A percentile compares a stretch with the other conserved stretches of the same genome.
phyloP scores from a whole-genome alignment of 169 alveolate genomes.

The Plasmodium sp. region DNA sequence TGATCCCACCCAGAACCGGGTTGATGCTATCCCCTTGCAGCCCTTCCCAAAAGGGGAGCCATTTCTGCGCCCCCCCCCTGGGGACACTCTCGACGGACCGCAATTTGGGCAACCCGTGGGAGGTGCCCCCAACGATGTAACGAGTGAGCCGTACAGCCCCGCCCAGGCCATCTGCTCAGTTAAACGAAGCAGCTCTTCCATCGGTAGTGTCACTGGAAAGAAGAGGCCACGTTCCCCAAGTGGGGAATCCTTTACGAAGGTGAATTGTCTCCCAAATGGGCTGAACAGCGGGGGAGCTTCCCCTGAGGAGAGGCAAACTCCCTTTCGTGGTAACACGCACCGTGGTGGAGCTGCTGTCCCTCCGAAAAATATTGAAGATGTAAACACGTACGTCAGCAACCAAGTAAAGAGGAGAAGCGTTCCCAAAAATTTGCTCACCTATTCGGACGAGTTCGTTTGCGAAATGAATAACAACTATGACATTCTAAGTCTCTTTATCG shows the following conservation, averaged over 20 bases:
- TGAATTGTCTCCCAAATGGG: background rate
- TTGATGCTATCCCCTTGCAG: background rate
- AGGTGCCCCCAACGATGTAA: no score
- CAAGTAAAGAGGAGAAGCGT: background rate
- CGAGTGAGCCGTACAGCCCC: background rate
- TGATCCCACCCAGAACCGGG: background rate
- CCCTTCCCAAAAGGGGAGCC: background rate
- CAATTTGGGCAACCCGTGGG: background rate
- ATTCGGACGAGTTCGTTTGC: slow-evolving; percentile 15
- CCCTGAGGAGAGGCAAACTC: background rate
- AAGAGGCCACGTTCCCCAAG: background rate
- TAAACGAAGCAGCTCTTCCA: background rate
- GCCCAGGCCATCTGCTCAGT: background rate
- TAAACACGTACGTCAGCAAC: slow-evolving; percentile 4
- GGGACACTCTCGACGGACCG: background rate
- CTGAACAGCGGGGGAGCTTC: background rate
- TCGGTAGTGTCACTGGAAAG: background rate
- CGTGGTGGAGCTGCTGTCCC: background rate
- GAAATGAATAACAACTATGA: slow-evolving; percentile 58
- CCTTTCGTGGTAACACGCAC: background rate
- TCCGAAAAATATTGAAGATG: background rate
- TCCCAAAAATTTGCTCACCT: slow-evolving; percentile 9
- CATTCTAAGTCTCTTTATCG: slow-evolving; percentile 16
- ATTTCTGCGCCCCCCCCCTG: background rate
- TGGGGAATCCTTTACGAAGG: background rate